Evolutionary conservation across 1,284 basidiomycete genomes (phyloP).

Genomic region (Ganoderma lingzhi): DNA sequence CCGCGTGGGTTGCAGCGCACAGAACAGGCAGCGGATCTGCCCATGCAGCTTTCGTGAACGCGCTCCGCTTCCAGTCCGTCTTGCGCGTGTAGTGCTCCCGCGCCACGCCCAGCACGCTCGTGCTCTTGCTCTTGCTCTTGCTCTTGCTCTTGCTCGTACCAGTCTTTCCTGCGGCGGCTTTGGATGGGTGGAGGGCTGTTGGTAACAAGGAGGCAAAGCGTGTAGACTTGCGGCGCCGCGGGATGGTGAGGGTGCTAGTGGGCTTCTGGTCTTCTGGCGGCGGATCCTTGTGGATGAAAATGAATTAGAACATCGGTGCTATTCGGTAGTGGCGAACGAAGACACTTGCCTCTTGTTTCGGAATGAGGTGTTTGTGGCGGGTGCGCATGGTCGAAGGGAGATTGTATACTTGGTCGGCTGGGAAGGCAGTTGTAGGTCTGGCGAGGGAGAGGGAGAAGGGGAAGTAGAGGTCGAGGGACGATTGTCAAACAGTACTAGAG

Average conservation of each 20-base stretch:
- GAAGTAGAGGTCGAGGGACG: background rate
- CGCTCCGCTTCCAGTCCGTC: slow-evolving; percentile 2
- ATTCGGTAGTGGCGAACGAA: background rate
- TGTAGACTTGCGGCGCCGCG: background rate
- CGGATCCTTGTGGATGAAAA: background rate
- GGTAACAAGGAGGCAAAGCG: background rate
- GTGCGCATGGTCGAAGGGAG: background rate
- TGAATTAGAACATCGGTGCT: background rate
- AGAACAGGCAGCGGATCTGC: slow-evolving; percentile 12
- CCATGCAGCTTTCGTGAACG: slow-evolving; percentile 12
- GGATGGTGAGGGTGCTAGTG: background rate
- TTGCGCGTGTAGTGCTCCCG: slow-evolving; percentile 1
- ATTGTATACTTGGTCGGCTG: background rate
- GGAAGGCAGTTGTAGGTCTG: background rate
- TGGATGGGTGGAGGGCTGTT: background rate
- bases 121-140: background rate
- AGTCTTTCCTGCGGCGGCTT: background rate
- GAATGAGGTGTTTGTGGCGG: background rate
- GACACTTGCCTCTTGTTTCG: background rate
- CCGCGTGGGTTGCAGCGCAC: background rate
- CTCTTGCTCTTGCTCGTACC: background rate
- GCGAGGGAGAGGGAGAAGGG: background rate
- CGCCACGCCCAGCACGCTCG: background rate
- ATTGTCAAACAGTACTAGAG: no score
- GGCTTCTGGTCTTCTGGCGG: background rate